Evolutionary conservation across 108 stramenopile species (phyloP).

Genomic region (Skeletonema grethae): DNA sequence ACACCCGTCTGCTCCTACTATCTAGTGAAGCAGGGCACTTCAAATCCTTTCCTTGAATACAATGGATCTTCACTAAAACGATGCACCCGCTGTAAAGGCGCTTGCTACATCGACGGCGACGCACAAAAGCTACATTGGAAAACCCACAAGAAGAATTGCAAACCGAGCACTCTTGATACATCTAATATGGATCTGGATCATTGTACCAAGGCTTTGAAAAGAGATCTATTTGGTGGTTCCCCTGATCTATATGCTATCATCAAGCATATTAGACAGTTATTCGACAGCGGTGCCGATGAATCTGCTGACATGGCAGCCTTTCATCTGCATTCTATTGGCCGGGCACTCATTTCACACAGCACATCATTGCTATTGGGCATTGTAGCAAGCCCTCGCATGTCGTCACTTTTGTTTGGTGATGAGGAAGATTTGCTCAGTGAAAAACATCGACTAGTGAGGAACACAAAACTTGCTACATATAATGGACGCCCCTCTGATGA

Average conservation of each 20-base stretch:
- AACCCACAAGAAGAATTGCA: constrained; percentile 17
- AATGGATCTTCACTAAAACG: background rate
- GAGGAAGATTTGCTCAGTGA: constrained; percentile 21
- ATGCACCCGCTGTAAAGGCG: constrained; percentile 11
- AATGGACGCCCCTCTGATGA: constrained; percentile 22
- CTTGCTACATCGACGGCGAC: background rate
- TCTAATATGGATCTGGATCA: background rate
- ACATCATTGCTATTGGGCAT: background rate
- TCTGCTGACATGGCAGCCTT: background rate
- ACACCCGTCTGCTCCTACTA: constrained; percentile 16
- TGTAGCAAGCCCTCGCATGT: constrained; percentile 15
- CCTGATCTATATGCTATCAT: background rate
- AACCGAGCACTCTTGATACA: background rate
- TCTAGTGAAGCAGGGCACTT: constrained; percentile 16
- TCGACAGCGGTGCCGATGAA: background rate
- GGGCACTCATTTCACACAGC: constrained; percentile 6
- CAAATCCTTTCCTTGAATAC: constrained; percentile 9
- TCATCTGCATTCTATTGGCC: background rate
- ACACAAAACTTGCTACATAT: background rate
- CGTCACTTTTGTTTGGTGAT: constrained; percentile 2
- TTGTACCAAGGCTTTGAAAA: background rate
- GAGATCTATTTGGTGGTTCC: background rate
- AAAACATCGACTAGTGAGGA: constrained; percentile 5
- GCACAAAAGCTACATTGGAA: constrained; percentile 17
- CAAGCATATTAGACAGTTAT: background rate